Evolutionary conservation across 495 filamentous ascomycete genomes (phyloP).

Genomic region (Xylaria acuta): DNA sequence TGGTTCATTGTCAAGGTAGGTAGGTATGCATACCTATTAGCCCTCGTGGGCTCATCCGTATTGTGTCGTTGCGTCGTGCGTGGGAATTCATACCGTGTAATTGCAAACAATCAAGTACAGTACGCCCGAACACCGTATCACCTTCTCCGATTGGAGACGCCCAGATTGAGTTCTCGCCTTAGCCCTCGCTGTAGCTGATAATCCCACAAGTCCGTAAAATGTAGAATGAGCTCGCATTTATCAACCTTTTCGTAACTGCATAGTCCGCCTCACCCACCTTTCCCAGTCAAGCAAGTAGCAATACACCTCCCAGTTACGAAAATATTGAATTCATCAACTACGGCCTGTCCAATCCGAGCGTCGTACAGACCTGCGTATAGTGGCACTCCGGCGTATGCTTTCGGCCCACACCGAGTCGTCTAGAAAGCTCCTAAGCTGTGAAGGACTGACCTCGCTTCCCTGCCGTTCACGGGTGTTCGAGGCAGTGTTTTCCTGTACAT

Average conservation of each 20-base stretch:
- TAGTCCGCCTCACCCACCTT: neutral
- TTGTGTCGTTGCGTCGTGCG: conserved; percentile 6
- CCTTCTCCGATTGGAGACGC: neutral
- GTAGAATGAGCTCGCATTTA: neutral
- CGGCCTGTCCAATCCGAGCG: conserved; percentile 36
- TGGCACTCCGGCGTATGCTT: conserved; percentile 89
- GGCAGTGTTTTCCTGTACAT: conserved; percentile 39
- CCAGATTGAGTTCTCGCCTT: neutral
- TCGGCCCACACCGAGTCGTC: conserved; percentile 90
- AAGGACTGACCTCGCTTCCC: conserved; percentile 74
- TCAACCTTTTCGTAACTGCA: neutral
- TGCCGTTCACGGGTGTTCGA: conserved; percentile 57
- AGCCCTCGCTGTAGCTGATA: neutral
- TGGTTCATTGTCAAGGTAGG: neutral
- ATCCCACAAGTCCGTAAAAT: neutral
- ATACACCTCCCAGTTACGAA: neutral
- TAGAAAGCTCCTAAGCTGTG: conserved; percentile 80
- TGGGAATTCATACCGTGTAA: neutral
- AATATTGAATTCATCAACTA: conserved; percentile 22
- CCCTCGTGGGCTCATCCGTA: neutral
- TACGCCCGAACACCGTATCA: conserved; percentile 14
- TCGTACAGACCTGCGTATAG: conserved; percentile 63
- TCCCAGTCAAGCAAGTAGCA: neutral
- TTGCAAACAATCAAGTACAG: neutral
- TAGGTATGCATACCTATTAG: neutral